Conservation (phyloP, 768 basidiomycete species). For the Hebeloma cylindrosporum region DNA sequence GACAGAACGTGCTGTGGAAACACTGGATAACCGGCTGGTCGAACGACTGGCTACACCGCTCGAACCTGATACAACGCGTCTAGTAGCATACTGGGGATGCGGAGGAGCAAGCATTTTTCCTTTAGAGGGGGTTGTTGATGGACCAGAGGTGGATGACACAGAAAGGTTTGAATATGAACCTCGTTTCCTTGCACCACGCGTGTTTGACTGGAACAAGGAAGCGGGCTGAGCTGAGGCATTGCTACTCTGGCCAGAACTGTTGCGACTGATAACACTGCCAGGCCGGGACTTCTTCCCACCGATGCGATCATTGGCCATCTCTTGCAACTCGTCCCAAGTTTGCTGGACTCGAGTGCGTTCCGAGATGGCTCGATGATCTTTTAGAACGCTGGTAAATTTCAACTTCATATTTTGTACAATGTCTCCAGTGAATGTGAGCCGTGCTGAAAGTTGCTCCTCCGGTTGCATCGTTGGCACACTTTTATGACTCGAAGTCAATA, state of each 20-base stretch:
- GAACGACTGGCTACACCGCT: slow-evolving; percentile 47
- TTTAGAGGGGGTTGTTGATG: slow-evolving; percentile 26
- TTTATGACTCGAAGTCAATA: slow-evolving; percentile 50
- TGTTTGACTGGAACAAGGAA: slow-evolving; percentile 12
- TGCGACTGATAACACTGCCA: slow-evolving; percentile 59
- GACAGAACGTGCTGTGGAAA: slow-evolving; percentile 59
- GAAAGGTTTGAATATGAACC: slow-evolving; percentile 32
- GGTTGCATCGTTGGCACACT: slow-evolving; percentile 46
- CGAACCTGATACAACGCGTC: slow-evolving; percentile 52
- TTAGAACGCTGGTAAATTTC: slow-evolving; percentile 40
- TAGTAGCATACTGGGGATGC: slow-evolving; percentile 35
- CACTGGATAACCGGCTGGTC: slow-evolving; percentile 57
- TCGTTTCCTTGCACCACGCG: slow-evolving; percentile 25
- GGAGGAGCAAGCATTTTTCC: slow-evolving; percentile 50
- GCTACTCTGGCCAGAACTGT: slow-evolving; percentile 59
- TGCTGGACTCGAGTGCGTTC: slow-evolving; percentile 72
- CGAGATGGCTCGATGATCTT: slow-evolving; percentile 58
- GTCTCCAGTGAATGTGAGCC: slow-evolving; percentile 62
- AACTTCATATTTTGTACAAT: slow-evolving; percentile 47
- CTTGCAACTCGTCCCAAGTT: slow-evolving; percentile 78
- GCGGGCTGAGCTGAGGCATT: slow-evolving; percentile 40
- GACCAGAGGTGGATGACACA: slow-evolving; percentile 29
- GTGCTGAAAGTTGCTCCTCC: slow-evolving; percentile 64
- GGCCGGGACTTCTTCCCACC: slow-evolving; percentile 63
- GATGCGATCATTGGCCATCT: slow-evolving; percentile 75